A percentile compares a stretch with the other conserved stretches of the same genome.
These are phyloP conservation scores for Astrothelium subdiscretum DNA, from an alignment of 495 filamentous ascomycete genomes.

Conservation along the genomic window DNA sequence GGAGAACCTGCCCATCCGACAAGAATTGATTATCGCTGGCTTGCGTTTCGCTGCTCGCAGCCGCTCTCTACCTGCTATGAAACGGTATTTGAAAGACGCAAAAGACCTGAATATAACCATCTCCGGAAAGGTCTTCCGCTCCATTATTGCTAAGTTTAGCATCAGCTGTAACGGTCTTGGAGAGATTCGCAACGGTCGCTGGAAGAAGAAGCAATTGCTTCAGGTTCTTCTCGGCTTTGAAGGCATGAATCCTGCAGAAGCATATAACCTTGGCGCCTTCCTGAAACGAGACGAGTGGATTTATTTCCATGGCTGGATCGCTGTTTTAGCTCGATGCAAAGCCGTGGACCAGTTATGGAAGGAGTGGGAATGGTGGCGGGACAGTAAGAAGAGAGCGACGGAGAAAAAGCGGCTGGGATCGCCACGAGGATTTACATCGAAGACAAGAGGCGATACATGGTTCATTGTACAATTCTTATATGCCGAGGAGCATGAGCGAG, in stretches of 20 bases:
- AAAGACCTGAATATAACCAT: slow-evolving; percentile 2
- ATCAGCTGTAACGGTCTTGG: slow-evolving; percentile 18
- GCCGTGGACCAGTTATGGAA: slow-evolving; percentile 9
- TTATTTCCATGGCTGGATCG: slow-evolving; percentile 20
- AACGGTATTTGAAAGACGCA: slow-evolving; percentile 13
- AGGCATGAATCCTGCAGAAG: slow-evolving; percentile 9
- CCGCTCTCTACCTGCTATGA: slow-evolving; percentile 13
- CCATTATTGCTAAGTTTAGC: slow-evolving; percentile 20
- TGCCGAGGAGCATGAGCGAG: slow-evolving; percentile 11
- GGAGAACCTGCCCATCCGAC: slow-evolving; percentile 6
- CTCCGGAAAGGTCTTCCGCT: slow-evolving; percentile 12
- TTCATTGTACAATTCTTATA: slow-evolving; percentile 18
- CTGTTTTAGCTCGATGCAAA: slow-evolving; percentile 17
- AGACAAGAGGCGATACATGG: slow-evolving; percentile 16
- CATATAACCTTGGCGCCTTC: slow-evolving; percentile 16
- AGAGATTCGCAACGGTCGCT: slow-evolving; percentile 22
- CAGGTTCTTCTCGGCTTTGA: slow-evolving; percentile 19
- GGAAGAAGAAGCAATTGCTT: slow-evolving; percentile 13
- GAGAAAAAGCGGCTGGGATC: slow-evolving; percentile 1
- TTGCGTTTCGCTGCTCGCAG: slow-evolving; percentile 18
- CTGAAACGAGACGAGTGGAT: slow-evolving; percentile 15
- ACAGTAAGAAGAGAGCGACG: neutral
- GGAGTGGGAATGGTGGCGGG: slow-evolving; percentile 19
- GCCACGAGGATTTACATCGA: slow-evolving; percentile 1
- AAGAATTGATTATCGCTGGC: slow-evolving; percentile 10